Evolutionary conservation across 768 basidiomycete genomes (phyloP).

Genomic region (Boletus bicolor): DNA sequence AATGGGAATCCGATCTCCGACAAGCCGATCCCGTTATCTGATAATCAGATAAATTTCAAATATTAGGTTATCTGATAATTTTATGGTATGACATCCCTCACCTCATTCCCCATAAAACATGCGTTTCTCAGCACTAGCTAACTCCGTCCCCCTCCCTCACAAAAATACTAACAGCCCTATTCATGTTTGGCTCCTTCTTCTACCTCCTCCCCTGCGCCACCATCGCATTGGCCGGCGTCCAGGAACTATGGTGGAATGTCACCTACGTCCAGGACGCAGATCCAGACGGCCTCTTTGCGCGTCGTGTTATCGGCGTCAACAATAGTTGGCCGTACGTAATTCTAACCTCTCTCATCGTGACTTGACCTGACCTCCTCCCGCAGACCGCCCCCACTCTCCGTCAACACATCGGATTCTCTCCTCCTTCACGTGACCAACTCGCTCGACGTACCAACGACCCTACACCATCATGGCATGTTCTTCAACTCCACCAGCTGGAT

Average conservation of each 20-base stretch:
- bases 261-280: conserved; percentile 76
- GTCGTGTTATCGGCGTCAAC: conserved; percentile 85
- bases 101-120: no score
- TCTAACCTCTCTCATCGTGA: background rate
- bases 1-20: background rate
- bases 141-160: no score
- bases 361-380: background rate
- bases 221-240: conserved; percentile 56
- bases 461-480: conserved; percentile 96
- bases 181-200: background rate
- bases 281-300: conserved; percentile 77
- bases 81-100: no score
- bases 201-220: conserved; percentile 26
- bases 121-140: no score
- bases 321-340: conserved; percentile 85
- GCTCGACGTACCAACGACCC: conserved; percentile 58
- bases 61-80: no score
- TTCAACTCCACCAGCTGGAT: conserved; percentile 86
- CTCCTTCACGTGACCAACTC: conserved; percentile 76
- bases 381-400: conserved; percentile 80
- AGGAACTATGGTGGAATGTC: conserved; percentile 88
- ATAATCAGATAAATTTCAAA: no score
- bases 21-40: no score
- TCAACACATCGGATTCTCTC: conserved; percentile 68
- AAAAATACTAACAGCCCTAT: no score